A percentile compares a stretch with the other conserved stretches of the same genome.
Conservation (phyloP, 2,329 filamentous ascomycete species). For the Cladorrhinum sp. region DNA sequence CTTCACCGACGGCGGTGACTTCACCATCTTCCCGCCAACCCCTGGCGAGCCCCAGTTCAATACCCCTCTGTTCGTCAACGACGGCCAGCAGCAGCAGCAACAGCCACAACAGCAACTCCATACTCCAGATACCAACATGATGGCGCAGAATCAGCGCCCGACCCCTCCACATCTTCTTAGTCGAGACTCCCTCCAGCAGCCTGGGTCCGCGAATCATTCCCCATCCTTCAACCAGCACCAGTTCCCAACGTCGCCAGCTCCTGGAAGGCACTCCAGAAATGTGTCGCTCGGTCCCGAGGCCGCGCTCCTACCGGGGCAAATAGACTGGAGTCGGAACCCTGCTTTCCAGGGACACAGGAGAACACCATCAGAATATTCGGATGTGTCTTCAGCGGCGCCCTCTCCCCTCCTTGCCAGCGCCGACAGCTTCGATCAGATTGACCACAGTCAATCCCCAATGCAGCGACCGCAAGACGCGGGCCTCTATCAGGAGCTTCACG, state of each 20-base stretch:
- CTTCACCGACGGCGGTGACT: conserved; percentile 54
- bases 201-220: conserved; percentile 53
- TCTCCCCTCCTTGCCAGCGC: conserved; percentile 78
- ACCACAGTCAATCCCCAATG: conserved; percentile 74
- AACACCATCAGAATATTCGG: conserved; percentile 85
- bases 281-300: conserved; percentile 56
- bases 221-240: conserved; percentile 55
- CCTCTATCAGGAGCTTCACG: conserved; percentile 74
- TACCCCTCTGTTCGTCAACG: conserved; percentile 57
- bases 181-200: conserved; percentile 41
- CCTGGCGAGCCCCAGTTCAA: conserved; percentile 57
- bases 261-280: conserved; percentile 51
- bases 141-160: conserved; percentile 56
- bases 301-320: conserved; percentile 52
- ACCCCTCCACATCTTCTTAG: conserved; percentile 55
- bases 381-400: conserved; percentile 79
- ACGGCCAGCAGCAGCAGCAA: conserved; percentile 42
- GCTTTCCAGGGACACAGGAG: conserved; percentile 80
- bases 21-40: conserved; percentile 60
- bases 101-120: conserved; percentile 31
- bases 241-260: conserved; percentile 49
- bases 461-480: conserved; percentile 68
- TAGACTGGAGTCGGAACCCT: conserved; percentile 50
- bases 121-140: conserved; percentile 48
- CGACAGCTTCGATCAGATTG: conserved; percentile 73